phyloP scores from a whole-genome alignment of 176 grass and related monocot genomes.

The Phyllostachys edulis region DNA sequence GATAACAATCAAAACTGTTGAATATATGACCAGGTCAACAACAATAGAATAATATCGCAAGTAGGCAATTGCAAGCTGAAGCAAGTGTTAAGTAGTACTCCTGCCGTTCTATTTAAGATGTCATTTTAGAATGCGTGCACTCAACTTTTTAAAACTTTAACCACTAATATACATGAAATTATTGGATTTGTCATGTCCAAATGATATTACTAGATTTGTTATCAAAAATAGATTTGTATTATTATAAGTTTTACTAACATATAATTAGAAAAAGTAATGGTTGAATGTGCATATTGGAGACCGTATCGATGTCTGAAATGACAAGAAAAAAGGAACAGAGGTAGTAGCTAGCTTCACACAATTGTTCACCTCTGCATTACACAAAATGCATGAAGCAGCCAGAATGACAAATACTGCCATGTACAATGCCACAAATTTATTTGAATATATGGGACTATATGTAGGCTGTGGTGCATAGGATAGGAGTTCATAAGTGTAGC shows the following conservation, averaged over 20 bases:
- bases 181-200: too few relatives aligned
- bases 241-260: too few relatives aligned
- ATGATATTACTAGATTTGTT: too few relatives aligned
- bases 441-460: slow-evolving; percentile 25
- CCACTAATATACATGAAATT: too few relatives aligned
- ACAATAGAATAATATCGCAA: neutral
- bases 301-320: neutral
- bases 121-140: neutral
- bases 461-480: slow-evolving; percentile 24
- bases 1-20: neutral
- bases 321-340: neutral
- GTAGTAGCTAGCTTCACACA: neutral
- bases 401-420: neutral
- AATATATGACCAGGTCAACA: neutral
- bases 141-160: too few relatives aligned
- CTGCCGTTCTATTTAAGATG: neutral
- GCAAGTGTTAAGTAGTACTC: neutral
- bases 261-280: too few relatives aligned
- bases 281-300: too few relatives aligned
- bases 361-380: neutral
- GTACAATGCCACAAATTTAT: neutral
- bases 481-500: slow-evolving; percentile 25
- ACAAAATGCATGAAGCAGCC: neutral
- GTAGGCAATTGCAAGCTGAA: slow-evolving; percentile 11
- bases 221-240: too few relatives aligned